Percentiles rank a stretch among this genome's conserved stretches.
Evolutionary conservation across 2,329 filamentous ascomycete species (phyloP).

Genomic region (Endoconidiophora polonica): DNA sequence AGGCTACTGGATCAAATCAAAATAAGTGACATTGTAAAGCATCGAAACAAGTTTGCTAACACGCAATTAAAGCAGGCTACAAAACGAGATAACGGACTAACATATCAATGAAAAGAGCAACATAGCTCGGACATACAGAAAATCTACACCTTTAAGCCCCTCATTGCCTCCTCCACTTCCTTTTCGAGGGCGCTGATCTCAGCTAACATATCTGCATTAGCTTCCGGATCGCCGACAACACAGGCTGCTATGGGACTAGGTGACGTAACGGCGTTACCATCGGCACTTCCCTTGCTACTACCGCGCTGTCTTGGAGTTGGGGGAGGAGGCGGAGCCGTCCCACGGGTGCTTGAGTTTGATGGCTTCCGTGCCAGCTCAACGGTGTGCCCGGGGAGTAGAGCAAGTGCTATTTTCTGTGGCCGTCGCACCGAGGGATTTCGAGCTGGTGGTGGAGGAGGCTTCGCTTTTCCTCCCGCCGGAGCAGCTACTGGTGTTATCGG

Average conservation of each 20-base stretch:
- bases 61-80: neutral
- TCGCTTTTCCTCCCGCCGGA: slow-evolving; percentile 13
- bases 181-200: slow-evolving; percentile 55
- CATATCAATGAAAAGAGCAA: too few species aligned
- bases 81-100: neutral
- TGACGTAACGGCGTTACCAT: slow-evolving; percentile 20
- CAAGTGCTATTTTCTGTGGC: slow-evolving; percentile 24
- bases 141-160: slow-evolving; percentile 1
- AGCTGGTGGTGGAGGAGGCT: slow-evolving; percentile 27
- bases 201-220: slow-evolving; percentile 43
- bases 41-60: neutral
- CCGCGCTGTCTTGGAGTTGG: slow-evolving; percentile 31
- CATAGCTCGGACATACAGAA: too few species aligned
- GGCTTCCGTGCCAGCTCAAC: neutral
- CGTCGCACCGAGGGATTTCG: slow-evolving; percentile 28
- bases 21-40: too few species aligned
- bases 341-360: slow-evolving; percentile 1
- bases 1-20: too few species aligned
- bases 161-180: slow-evolving; percentile 48
- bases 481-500: neutral
- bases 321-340: slow-evolving; percentile 27
- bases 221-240: slow-evolving; percentile 14
- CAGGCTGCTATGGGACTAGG: slow-evolving; percentile 9
- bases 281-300: slow-evolving; percentile 28
- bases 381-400: slow-evolving; percentile 14